Conservation (phyloP, 257 asterid species). For the Solanum pinnatisectum region DNA sequence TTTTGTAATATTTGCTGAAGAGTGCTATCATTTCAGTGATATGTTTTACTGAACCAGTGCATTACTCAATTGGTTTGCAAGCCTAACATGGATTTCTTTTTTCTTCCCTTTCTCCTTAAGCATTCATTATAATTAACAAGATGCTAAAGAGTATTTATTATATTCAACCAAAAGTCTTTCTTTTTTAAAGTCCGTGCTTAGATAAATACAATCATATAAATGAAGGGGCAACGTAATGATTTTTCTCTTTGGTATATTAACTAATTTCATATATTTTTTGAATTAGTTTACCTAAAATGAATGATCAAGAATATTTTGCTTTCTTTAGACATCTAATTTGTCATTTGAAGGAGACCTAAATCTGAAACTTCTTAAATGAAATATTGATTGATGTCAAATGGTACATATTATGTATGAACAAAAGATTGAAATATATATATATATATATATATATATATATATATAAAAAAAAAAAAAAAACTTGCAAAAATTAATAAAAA, state of each 20-base stretch:
- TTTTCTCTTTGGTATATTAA: neutral
- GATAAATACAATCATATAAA: neutral
- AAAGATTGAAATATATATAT: neutral
- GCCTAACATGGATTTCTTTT: neutral
- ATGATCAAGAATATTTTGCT: neutral
- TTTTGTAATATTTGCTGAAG: neutral
- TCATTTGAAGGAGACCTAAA: neutral
- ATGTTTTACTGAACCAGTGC: neutral
- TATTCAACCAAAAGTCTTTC: neutral
- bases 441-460: too few species aligned
- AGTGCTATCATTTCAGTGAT: neutral
- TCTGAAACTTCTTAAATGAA: neutral
- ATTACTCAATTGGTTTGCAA: neutral
- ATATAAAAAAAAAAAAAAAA: neutral
- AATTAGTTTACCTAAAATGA: too few species aligned
- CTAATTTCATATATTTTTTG: neutral
- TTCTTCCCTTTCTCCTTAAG: neutral
- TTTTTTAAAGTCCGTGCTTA: neutral
- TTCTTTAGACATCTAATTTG: neutral
- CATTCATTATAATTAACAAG: neutral
- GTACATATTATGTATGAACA: neutral
- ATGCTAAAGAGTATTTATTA: neutral
- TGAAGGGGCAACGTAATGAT: too few species aligned
- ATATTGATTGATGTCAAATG: neutral
- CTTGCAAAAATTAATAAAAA: accelerated